These are phyloP conservation scores for Pseudocercospora cruenta DNA, from an alignment of 2,329 filamentous ascomycete genomes.

Conservation along the genomic window DNA sequence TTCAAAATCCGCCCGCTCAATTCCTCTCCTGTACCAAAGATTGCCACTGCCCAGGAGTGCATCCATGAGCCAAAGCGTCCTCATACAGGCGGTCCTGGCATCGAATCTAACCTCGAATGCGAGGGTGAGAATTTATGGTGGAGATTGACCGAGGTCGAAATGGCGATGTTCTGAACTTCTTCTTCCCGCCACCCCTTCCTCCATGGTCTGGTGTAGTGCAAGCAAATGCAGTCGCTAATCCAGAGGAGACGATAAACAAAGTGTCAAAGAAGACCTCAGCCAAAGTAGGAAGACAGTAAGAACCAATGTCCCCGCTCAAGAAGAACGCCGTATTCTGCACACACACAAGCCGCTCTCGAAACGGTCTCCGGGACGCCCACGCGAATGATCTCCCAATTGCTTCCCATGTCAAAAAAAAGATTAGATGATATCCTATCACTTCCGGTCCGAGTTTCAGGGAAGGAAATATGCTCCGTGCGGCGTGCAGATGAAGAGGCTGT, in stretches of 20 bases:
- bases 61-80: background rate
- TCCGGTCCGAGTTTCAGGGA: constrained; percentile 7
- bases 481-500: constrained; percentile 16
- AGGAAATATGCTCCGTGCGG: constrained; percentile 19
- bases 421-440: constrained; percentile 27
- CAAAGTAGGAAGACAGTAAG: constrained; percentile 9
- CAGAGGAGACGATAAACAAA: constrained; percentile 28
- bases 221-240: constrained; percentile 32
- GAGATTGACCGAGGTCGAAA: background rate
- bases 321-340: constrained; percentile 12
- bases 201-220: constrained; percentile 4
- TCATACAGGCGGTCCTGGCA: background rate
- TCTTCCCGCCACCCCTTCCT: background rate
- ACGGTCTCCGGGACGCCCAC: constrained; percentile 8
- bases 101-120: background rate
- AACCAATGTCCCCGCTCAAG: constrained; percentile 12
- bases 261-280: constrained; percentile 15
- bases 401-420: constrained; percentile 23
- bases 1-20: background rate
- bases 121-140: background rate
- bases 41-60: background rate
- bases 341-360: constrained; percentile 1
- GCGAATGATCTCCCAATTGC: constrained; percentile 18
- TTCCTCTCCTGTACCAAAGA: background rate
- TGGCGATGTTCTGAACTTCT: constrained; percentile 3